phyloP scores from a whole-genome alignment of 2,329 filamentous ascomycete species.

The Lachnellula subtilissima region DNA sequence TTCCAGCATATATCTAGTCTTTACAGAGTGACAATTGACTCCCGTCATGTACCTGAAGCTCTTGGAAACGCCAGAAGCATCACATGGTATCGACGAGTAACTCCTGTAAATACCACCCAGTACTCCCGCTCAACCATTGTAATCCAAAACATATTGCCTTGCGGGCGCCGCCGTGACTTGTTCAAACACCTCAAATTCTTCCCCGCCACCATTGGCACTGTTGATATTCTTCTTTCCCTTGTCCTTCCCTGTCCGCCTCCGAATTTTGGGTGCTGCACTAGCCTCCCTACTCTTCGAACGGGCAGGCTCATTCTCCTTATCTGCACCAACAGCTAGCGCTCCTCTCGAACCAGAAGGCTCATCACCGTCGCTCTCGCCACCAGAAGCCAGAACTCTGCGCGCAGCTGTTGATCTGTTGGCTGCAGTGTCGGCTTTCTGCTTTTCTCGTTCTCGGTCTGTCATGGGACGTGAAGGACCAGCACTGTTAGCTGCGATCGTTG shows the following conservation, averaged over 20 bases:
- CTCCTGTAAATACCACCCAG: no score
- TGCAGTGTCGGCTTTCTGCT: constrained; percentile 9
- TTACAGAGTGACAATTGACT: background rate
- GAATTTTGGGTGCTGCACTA: constrained; percentile 15
- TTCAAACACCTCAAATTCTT: constrained; percentile 26
- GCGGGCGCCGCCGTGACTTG: background rate
- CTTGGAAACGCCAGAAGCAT: background rate
- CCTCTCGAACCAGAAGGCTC: constrained; percentile 6
- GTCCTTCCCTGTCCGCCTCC: constrained; percentile 12
- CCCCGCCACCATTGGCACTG: constrained; percentile 26
- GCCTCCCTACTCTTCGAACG: constrained; percentile 11
- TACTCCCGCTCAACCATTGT: background rate
- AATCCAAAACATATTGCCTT: background rate
- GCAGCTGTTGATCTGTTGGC: constrained; percentile 8
- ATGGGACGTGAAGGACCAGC: constrained; percentile 2
- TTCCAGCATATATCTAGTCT: background rate
- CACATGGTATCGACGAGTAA: no score
- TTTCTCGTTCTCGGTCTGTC: no score
- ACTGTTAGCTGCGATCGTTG: constrained; percentile 17
- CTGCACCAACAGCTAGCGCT: constrained; percentile 6
- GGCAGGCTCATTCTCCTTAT: constrained; percentile 20
- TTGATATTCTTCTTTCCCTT: constrained; percentile 27
- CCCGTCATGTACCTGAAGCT: background rate
- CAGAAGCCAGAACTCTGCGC: constrained; percentile 8
- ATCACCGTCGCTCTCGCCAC: constrained; percentile 13